phyloP scores from a whole-genome alignment of 179 eudicot genomes.

The Gypsophila paniculata region DNA sequence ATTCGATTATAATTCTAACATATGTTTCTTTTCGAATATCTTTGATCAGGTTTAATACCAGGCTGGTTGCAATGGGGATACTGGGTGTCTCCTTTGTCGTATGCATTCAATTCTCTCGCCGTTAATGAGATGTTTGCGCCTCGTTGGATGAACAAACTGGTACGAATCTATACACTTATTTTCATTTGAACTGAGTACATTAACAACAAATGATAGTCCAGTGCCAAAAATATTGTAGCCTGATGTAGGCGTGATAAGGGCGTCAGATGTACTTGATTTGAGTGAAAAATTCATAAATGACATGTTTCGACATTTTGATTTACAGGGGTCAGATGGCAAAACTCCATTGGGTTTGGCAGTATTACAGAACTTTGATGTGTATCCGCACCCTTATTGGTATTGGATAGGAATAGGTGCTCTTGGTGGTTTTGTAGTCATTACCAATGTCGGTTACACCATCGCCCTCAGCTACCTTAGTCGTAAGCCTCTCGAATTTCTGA shows the following conservation, averaged over 20 bases:
- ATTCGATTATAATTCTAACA: background rate
- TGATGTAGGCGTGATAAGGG: background rate
- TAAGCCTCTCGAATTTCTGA: slow-evolving; percentile 38
- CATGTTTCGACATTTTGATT: background rate
- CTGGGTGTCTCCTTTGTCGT: slow-evolving; percentile 81
- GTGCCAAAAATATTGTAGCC: background rate
- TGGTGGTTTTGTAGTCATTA: slow-evolving; percentile 54
- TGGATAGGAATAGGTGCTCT: slow-evolving; percentile 94
- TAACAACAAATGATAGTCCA: background rate
- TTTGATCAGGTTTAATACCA: slow-evolving; percentile 52
- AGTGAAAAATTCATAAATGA: background rate
- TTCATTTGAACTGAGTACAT: background rate
- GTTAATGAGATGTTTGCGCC: slow-evolving; percentile 92
- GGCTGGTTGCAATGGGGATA: slow-evolving; percentile 86
- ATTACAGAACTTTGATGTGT: slow-evolving; percentile 52
- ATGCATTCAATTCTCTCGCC: slow-evolving; percentile 71
- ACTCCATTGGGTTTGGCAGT: slow-evolving; percentile 61
- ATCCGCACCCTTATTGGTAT: slow-evolving; percentile 51
- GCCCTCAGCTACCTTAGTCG: slow-evolving; percentile 76
- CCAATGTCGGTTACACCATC: slow-evolving; percentile 68
- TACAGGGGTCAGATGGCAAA: slow-evolving; percentile 59
- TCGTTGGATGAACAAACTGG: slow-evolving; percentile 86
- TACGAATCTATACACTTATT: slow-evolving; percentile 21
- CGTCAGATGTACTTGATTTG: background rate
- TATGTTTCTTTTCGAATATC: background rate